phyloP scores from a whole-genome alignment of 1,139 yeast species.

The Lodderomyces pseudojiufengensis region DNA sequence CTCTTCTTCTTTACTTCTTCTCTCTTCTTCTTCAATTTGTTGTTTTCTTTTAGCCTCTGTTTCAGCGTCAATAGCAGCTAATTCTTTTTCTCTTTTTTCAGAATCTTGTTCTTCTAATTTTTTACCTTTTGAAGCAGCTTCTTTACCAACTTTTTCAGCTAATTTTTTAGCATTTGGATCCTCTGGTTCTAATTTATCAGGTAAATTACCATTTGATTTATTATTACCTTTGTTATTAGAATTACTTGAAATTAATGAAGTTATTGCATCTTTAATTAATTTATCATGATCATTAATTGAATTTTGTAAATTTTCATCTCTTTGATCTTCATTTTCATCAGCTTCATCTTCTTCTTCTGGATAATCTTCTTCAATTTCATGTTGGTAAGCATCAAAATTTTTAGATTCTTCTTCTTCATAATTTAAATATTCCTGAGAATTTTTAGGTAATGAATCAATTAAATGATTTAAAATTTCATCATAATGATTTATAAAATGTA shows the following conservation, averaged over 20 bases:
- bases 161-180: not conserved
- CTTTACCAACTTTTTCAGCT: not conserved
- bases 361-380: constrained; percentile 2
- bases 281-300: constrained; percentile 5
- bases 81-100: not conserved
- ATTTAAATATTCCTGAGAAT: too few species aligned
- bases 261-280: constrained; percentile 6
- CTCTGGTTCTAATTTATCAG: constrained; percentile 1
- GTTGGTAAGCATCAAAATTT: not conserved
- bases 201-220: not conserved
- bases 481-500: constrained; percentile 13
- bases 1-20: constrained; percentile 5
- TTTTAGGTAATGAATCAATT: constrained; percentile 2
- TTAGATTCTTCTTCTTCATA: too few species aligned
- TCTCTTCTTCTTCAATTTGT: constrained; percentile 5
- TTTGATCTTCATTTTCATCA: constrained; percentile 1
- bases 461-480: constrained; percentile 13
- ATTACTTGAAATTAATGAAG: constrained; percentile 3
- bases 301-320: constrained; percentile 7
- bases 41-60: constrained; percentile 6
- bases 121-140: too few species aligned
- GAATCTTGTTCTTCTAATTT: not conserved
- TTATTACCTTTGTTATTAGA: too few species aligned
- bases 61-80: constrained; percentile 6
- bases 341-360: constrained; percentile 1